Percentiles rank a stretch among this genome's conserved stretches.
phyloP scores from a whole-genome alignment of 306 rosid genomes.

The Cucumis melo region DNA sequence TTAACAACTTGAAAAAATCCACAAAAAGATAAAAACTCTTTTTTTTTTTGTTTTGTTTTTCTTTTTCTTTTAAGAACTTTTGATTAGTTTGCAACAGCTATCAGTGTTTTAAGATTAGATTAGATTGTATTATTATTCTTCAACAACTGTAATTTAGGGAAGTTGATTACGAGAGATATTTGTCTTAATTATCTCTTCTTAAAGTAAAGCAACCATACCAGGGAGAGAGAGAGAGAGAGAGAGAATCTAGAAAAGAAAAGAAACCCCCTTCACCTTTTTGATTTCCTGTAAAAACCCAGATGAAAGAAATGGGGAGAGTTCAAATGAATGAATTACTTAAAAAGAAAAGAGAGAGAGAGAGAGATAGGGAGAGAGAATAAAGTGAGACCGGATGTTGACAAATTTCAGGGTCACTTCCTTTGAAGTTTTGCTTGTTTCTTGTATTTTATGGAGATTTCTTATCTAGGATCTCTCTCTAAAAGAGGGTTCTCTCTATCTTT shows the following conservation, averaged over 20 bases:
- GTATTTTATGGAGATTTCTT: constrained; percentile 61
- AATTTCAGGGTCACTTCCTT: constrained; percentile 92
- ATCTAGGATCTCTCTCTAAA: constrained; percentile 62
- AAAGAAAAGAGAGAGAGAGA: constrained; percentile 23
- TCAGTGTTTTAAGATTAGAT: neutral
- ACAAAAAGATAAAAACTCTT: no score
- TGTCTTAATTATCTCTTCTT: neutral
- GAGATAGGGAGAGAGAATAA: constrained; percentile 81
- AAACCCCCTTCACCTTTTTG: neutral
- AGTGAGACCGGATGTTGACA: constrained; percentile 97
- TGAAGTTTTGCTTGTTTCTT: constrained; percentile 65
- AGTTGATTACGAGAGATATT: neutral
- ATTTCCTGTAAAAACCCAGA: constrained; percentile 20
- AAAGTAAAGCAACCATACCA: constrained; percentile 19
- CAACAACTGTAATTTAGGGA: neutral
- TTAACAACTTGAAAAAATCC: neutral
- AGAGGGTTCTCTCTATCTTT: constrained; percentile 10
- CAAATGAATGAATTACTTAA: neutral
- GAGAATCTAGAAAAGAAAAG: constrained; percentile 63
- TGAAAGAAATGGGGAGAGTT: constrained; percentile 9
- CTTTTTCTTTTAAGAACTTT: no score
- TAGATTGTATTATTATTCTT: neutral
- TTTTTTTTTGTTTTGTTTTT: no score
- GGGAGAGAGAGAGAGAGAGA: neutral
- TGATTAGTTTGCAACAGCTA: neutral